A percentile compares a stretch with the other conserved stretches of the same genome.
These are phyloP conservation scores for Dactylellina leptospora DNA, from an alignment of 2,329 filamentous ascomycete genomes.

Conservation along the genomic window DNA sequence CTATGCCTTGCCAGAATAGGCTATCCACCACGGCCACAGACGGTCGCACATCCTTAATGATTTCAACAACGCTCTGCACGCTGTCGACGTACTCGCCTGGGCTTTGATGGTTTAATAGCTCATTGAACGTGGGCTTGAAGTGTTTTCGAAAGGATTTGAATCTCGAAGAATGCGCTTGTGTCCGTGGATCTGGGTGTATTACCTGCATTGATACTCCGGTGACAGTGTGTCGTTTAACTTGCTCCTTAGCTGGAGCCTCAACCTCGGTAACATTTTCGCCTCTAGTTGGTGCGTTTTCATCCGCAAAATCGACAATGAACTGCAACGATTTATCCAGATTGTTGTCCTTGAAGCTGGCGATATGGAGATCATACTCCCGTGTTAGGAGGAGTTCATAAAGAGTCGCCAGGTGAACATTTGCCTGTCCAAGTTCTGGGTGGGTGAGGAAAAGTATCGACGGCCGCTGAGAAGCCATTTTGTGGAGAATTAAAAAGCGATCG, in stretches of 20 bases:
- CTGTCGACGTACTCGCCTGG: constrained; percentile 41
- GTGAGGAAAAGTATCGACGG: constrained; percentile 53
- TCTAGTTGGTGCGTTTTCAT: constrained; percentile 9
- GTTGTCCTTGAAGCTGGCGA: constrained; percentile 49
- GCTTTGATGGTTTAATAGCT: constrained; percentile 42
- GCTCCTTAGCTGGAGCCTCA: background rate
- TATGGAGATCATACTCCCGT: constrained; percentile 46
- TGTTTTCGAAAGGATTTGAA: constrained; percentile 46
- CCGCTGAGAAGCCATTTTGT: constrained; percentile 16
- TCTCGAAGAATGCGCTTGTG: constrained; percentile 40
- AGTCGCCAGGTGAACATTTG: constrained; percentile 52
- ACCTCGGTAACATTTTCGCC: background rate
- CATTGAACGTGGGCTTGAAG: constrained; percentile 42
- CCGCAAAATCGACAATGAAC: constrained; percentile 47
- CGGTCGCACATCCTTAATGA: constrained; percentile 48
- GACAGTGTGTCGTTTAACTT: constrained; percentile 41
- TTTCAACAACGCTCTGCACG: constrained; percentile 47
- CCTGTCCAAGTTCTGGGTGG: constrained; percentile 54
- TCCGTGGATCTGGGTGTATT: constrained; percentile 48
- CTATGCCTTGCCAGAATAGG: constrained; percentile 47
- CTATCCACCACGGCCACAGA: constrained; percentile 45
- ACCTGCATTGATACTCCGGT: constrained; percentile 43
- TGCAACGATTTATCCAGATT: constrained; percentile 39
- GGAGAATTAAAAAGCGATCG: background rate
- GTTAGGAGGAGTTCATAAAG: constrained; percentile 45